Base-by-base conservation (phyloP, 1,284 basidiomycete species). In the Anthracocystis panici-leucophaei region DNA sequence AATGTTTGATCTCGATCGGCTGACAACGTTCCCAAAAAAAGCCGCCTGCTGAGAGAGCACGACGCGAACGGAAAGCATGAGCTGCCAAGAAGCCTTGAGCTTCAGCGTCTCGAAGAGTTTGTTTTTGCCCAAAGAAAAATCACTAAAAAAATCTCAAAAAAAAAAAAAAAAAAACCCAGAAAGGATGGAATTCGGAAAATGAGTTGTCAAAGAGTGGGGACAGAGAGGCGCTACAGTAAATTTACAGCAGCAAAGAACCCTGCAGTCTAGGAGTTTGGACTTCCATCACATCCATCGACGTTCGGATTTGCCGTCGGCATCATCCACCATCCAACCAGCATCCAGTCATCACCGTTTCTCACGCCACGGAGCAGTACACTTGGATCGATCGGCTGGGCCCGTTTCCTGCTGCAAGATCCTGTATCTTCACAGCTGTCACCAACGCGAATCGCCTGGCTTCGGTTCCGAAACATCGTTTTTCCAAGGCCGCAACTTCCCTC, bases 131-230 rank as follows among this genome's bases (percentile, higher is more conserved):
- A 20, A 10, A 40, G 51, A 63, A 55, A 35, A 52, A 57, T 38
- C 14, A 12, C 35, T 20, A 29, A 12, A 40, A 52, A 59, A 41
- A 27, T 29, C 46, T 27, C 23, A 27, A 53, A 57, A 44, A 44
- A 57, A 42, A 12, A 40, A 52, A 59, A 41, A 27, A 27, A 53
- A 57, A 44, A 44, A 57, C 33, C 25, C 45, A 57, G 29, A 44
- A 57, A 48, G 38, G 16, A 58, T 63, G 61, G 67, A 60, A 64
- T 23, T 61, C 67, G 61, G 67, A 59, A 59, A 64, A 42, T 70
- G 59, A 50, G 41, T 12, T 23, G n/a, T n/a, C 9, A 18, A 11
- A 11, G 57, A 31, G 52, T 57, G 58, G 48, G 35, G 53, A 55
- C 45, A 21, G 10, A 38, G 45, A 23, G 53, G 48, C 29, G 31